These are phyloP conservation scores for Mycena metata DNA, from an alignment of 768 basidiomycete genomes.

Conservation along the genomic window DNA sequence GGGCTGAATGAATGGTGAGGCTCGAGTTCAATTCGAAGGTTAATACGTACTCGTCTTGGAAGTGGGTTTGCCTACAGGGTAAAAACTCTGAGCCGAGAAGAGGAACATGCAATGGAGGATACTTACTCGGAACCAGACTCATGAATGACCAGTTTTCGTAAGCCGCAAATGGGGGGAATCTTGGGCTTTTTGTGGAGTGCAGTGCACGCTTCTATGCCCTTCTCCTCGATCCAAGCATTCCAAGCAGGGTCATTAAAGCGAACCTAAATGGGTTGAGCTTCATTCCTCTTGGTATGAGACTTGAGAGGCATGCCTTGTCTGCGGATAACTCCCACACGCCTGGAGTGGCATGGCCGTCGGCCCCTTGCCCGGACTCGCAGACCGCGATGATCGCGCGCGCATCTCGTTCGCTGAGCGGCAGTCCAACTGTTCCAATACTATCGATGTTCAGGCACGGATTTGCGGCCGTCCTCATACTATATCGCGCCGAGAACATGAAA, in stretches of 20 bases:
- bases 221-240: slow-evolving; percentile 20
- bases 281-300: no score
- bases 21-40: not conserved
- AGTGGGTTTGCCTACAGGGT: not conserved
- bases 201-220: not conserved
- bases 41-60: slow-evolving; percentile 9
- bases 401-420: slow-evolving; percentile 20
- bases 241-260: slow-evolving; percentile 19
- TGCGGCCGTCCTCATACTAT: slow-evolving; percentile 10
- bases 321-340: not conserved
- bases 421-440: slow-evolving; percentile 19
- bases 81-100: not conserved
- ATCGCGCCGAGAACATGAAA: slow-evolving; percentile 9
- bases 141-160: slow-evolving; percentile 26
- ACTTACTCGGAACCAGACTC: slow-evolving; percentile 16
- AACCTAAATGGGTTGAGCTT: not conserved
- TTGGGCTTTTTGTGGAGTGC: not conserved
- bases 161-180: not conserved
- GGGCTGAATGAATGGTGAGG: not conserved
- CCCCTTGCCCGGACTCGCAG: not conserved
- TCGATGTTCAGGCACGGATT: slow-evolving; percentile 29
- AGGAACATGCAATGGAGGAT: not conserved
- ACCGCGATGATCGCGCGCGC: slow-evolving; percentile 13
- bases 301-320: not conserved
- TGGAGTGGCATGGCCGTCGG: not conserved